A percentile compares a stretch with the other conserved stretches of the same genome.
These are phyloP conservation scores for Didymellaceae sp. DNA, from an alignment of 2,329 filamentous ascomycete species.

Conservation along the genomic window DNA sequence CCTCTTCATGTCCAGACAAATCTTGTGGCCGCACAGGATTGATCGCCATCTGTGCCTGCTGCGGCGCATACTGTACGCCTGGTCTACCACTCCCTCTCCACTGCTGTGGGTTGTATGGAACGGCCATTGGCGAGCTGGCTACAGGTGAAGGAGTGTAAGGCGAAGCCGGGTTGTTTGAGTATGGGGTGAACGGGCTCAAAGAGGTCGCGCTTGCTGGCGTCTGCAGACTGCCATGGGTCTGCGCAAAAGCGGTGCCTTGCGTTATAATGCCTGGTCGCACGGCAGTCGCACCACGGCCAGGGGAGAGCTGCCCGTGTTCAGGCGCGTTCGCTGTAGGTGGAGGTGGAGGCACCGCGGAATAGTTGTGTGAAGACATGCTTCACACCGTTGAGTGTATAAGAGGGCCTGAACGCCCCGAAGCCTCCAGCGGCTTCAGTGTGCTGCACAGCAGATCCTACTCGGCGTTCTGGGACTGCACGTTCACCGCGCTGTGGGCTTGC, in stretches of 20 bases:
- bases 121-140: conserved; percentile 46
- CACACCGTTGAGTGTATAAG: conserved; percentile 14
- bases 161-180: conserved; percentile 39
- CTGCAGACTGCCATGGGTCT: conserved; percentile 44
- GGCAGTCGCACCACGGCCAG: conserved; percentile 28
- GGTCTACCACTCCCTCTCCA: conserved; percentile 52
- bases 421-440: conserved; percentile 41
- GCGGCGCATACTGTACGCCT: conserved; percentile 46
- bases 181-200: conserved; percentile 48
- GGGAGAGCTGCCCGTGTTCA: conserved; percentile 11
- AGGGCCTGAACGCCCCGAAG: conserved; percentile 35
- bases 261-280: conserved; percentile 52
- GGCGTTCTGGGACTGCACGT: conserved; percentile 16
- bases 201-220: conserved; percentile 50
- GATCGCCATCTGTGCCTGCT: conserved; percentile 42
- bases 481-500: conserved; percentile 14
- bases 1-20: conserved; percentile 56
- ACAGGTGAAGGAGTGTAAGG: conserved; percentile 42
- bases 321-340: conserved; percentile 40
- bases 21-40: conserved; percentile 45
- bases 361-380: conserved; percentile 34
- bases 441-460: conserved; percentile 29
- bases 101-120: conserved; percentile 59
- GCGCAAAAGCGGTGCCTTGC: conserved; percentile 45
- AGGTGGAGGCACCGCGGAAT: conserved; percentile 28